phyloP scores from a whole-genome alignment of 1,284 basidiomycete genomes.

The Ceratobasidium sp. region DNA sequence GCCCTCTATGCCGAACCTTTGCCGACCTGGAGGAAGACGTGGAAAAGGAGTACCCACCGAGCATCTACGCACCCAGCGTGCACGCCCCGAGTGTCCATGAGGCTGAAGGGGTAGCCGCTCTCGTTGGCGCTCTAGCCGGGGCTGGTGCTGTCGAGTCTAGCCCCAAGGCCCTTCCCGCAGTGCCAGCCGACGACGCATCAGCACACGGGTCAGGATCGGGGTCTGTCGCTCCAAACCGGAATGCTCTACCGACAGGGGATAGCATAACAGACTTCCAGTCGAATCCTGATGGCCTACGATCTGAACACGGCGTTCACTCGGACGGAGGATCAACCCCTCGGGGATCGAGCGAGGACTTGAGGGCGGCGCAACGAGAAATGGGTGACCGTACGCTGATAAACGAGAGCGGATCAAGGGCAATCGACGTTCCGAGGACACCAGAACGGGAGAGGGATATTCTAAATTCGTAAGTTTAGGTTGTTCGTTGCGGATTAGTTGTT shows the following conservation, averaged over 20 bases:
- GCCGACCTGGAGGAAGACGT: conserved; percentile 97
- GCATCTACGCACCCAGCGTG: conserved; percentile 29
- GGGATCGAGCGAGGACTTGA: conserved; percentile 38
- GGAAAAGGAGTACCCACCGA: conserved; percentile 69
- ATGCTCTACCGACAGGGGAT: not conserved
- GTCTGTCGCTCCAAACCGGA: not conserved
- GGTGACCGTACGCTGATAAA: not conserved
- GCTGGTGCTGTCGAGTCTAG: too few relatives aligned
- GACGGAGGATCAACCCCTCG: conserved; percentile 36
- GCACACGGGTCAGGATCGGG: not conserved
- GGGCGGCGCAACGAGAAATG: conserved; percentile 18
- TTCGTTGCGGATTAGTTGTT: not conserved
- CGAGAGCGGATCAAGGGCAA: not conserved
- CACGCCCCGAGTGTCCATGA: conserved; percentile 16
- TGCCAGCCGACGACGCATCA: not conserved
- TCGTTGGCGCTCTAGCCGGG: not conserved
- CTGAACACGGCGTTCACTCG: conserved; percentile 18
- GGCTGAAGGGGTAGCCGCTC: not conserved
- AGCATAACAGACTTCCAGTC: not conserved
- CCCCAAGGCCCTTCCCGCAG: conserved; percentile 17
- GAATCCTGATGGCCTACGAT: not conserved
- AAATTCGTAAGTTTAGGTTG: conserved; percentile 17
- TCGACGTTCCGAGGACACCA: conserved; percentile 10
- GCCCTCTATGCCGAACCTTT: conserved; percentile 92
- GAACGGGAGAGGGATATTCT: conserved; percentile 34